phyloP scores from a whole-genome alignment of 140 eudicot species.

The Cichorium intybus region DNA sequence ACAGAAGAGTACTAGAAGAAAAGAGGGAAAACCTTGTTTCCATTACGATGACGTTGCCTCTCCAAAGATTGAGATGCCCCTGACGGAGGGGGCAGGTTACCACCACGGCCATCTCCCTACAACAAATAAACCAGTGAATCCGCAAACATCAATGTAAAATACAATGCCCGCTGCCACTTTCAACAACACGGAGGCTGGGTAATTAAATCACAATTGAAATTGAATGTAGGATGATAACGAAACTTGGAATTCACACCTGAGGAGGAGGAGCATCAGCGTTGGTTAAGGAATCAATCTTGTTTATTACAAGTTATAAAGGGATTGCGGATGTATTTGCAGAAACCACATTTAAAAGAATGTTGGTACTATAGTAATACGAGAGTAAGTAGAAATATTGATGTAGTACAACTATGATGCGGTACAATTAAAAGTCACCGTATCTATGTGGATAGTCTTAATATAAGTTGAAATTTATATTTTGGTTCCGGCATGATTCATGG shows the following conservation, averaged over 20 bases:
- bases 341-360: too few relatives aligned
- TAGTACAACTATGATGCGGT: too few relatives aligned
- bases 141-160: conserved; percentile 9
- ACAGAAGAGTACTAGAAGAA: neutral
- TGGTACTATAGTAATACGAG: too few relatives aligned
- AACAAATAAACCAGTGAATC: neutral
- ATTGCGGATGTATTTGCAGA: too few relatives aligned
- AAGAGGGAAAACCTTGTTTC: conserved; percentile 44
- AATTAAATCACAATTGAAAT: neutral
- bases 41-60: conserved; percentile 35
- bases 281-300: conserved; percentile 10
- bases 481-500: too few relatives aligned
- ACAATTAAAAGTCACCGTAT: too few relatives aligned
- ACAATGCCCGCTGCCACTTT: neutral
- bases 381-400: too few relatives aligned
- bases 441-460: too few relatives aligned
- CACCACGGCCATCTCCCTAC: conserved; percentile 50
- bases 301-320: too few relatives aligned
- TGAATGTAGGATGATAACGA: neutral
- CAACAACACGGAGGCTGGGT: neutral
- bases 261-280: conserved; percentile 22
- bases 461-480: too few relatives aligned
- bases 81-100: conserved; percentile 36
- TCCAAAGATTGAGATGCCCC: conserved; percentile 32
- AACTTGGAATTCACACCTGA: conserved; percentile 30